Evolutionary conservation across 106 monocot genomes (phyloP).

Genomic region (Allium sativum): DNA sequence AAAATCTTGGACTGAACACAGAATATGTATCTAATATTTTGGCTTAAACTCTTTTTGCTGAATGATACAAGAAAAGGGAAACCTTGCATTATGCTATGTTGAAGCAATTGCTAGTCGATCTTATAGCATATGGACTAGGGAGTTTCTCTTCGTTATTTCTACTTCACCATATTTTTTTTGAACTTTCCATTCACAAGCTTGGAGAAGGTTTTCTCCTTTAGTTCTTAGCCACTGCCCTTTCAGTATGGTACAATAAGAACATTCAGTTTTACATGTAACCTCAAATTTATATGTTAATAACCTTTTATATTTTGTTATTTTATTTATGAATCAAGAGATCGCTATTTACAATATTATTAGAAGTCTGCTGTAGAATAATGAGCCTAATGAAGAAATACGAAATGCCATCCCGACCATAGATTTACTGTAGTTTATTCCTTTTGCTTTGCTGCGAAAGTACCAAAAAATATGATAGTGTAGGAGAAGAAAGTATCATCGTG

Average conservation of each 20-base stretch:
- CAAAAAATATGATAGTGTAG: slow-evolving; percentile 52
- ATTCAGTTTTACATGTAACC: neutral
- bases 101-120: slow-evolving; percentile 37
- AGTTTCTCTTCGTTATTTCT: slow-evolving; percentile 27
- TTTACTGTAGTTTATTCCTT: slow-evolving; percentile 26
- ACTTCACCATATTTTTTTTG: slow-evolving; percentile 46
- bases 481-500: slow-evolving; percentile 58
- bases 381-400: slow-evolving; percentile 50
- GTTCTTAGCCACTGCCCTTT: slow-evolving; percentile 37
- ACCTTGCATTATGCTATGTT: slow-evolving; percentile 50
- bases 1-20: no score
- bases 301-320: no score
- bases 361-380: slow-evolving; percentile 37
- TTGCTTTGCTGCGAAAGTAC: slow-evolving; percentile 21
- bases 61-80: slow-evolving; percentile 23
- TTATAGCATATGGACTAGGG: slow-evolving; percentile 25
- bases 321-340: slow-evolving; percentile 46
- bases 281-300: no score
- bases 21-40: no score
- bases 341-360: slow-evolving; percentile 40
- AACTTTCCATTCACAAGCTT: slow-evolving; percentile 54
- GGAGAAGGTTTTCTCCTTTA: slow-evolving; percentile 42
- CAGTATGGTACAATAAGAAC: slow-evolving; percentile 39
- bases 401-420: slow-evolving; percentile 57
- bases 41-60: no score